These are phyloP conservation scores for Termitomyces sp. DNA, from an alignment of 768 basidiomycete species.

Conservation along the genomic window DNA sequence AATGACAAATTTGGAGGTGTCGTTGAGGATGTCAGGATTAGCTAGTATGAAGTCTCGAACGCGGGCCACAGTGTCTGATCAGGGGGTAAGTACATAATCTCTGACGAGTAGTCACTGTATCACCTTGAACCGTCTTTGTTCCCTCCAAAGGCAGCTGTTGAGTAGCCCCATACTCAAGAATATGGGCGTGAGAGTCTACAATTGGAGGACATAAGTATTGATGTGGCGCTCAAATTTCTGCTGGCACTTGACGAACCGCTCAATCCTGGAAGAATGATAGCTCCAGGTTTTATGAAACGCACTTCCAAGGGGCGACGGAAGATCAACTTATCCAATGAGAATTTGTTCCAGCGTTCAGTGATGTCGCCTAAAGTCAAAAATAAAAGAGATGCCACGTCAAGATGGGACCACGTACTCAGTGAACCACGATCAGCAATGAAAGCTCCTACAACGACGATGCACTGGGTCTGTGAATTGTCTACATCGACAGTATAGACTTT, in stretches of 20 bases:
- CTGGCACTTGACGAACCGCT: constrained; percentile 46
- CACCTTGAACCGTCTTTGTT: constrained; percentile 55
- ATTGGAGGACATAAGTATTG: background rate
- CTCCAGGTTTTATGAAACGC: constrained; percentile 48
- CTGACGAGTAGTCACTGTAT: background rate
- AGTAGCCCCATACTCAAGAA: constrained; percentile 73
- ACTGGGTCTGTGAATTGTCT: constrained; percentile 48
- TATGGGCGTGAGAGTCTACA: constrained; percentile 77
- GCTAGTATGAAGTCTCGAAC: constrained; percentile 58
- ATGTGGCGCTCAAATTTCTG: constrained; percentile 4
- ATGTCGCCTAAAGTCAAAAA: constrained; percentile 34
- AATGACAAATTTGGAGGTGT: constrained; percentile 61
- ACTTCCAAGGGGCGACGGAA: constrained; percentile 28
- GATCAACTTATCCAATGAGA: constrained; percentile 16
- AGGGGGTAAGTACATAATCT: background rate
- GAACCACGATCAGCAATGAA: constrained; percentile 52
- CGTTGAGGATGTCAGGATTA: constrained; percentile 50
- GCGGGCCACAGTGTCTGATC: constrained; percentile 56
- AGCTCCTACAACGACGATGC: constrained; percentile 53
- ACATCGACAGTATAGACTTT: constrained; percentile 69
- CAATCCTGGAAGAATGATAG: constrained; percentile 69
- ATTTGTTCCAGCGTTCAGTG: constrained; percentile 33
- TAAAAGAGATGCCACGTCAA: constrained; percentile 2
- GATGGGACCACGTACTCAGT: constrained; percentile 39
- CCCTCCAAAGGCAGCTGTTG: constrained; percentile 63